Base-by-base conservation (phyloP, 169 alveolate genomes). In the Fabrea salina region DNA sequence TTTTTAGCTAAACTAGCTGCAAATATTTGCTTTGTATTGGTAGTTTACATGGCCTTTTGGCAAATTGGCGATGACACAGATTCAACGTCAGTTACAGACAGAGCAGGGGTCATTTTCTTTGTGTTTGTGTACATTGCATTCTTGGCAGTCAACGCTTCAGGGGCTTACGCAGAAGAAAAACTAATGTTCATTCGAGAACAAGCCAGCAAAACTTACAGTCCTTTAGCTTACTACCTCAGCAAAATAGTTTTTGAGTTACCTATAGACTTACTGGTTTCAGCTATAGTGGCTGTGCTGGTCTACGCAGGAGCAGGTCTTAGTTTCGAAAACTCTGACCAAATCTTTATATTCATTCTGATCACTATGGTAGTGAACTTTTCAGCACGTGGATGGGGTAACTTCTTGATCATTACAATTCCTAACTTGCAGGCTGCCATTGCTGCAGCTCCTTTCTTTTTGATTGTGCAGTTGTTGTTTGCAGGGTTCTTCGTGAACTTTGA, bases 401-500 rank as follows among this genome's bases (percentile, higher is more conserved):
- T 58, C 22, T 39, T 68, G 19, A 32, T 68, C 41, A 68, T 68
- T 68, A 22, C 78, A n/a, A 40, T 68, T 13, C 64, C 78, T 37
- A 68, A 68, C 44, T 8, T 47, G 13, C 50, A 68, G 44, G 78
- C 78, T n/a, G 25, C 78, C 13, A 19, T 64, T 1, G 59, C 78
- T 16, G 78, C 78, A 1, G 33, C 87, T 0, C 94, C 91, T 5
- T 75, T 89, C 2, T 49, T 89, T 22, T 37, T 81, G 47, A 59
- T 85, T 64, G 85, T 88, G 5, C 83, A 81, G 58, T 71, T 84
- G 80, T 53, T 82, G 53, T 83, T 92, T 72, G 89, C 93, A 0
- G 96, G 96, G 0, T 80, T 85, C 79, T 90, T 92, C 76, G 86
- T 86, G 27, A 88, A 89, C 27, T 80, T 86, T 40, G 82, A 85